A percentile compares a stretch with the other conserved stretches of the same genome.
Evolutionary conservation across 192 early-diverging fungal species (phyloP).

Genomic region (Powellomyces hirtus): DNA sequence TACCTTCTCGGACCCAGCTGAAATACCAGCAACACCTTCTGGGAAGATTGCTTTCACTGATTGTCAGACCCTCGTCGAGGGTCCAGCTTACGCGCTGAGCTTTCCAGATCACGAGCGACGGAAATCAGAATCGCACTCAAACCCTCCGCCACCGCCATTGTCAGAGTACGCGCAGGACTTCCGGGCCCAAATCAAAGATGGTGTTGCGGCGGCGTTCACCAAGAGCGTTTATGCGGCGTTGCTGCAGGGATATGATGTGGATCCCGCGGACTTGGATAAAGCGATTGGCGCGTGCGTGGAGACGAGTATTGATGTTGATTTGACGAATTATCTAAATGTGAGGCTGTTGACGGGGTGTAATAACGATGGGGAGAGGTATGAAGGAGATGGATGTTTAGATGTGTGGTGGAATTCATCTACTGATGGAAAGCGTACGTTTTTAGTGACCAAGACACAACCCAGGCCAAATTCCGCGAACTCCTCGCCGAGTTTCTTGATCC

Average conservation of each 20-base stretch:
- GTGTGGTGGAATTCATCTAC: too few relatives aligned
- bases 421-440: too few relatives aligned
- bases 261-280: constrained; percentile 24
- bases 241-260: constrained; percentile 33
- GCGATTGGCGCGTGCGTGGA: constrained; percentile 30
- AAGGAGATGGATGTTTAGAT: too few relatives aligned
- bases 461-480: constrained; percentile 49
- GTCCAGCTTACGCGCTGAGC: not conserved
- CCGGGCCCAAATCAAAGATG: constrained; percentile 5
- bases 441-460: constrained; percentile 5
- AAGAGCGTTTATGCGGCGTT: constrained; percentile 39
- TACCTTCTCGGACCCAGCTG: too few relatives aligned
- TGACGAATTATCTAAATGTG: constrained; percentile 43
- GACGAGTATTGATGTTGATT: constrained; percentile 36
- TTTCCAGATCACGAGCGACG: not conserved
- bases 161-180: not conserved
- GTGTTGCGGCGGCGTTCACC: constrained; percentile 30
- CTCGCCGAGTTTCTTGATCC: constrained; percentile 64
- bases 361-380: too few relatives aligned
- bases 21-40: too few relatives aligned
- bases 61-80: not conserved
- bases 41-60: not conserved
- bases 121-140: not conserved
- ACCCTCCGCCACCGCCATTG: not conserved
- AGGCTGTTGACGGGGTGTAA: not conserved